Conservation (phyloP, 1,284 basidiomycete genomes). For the Sporisorium graminicola region DNA sequence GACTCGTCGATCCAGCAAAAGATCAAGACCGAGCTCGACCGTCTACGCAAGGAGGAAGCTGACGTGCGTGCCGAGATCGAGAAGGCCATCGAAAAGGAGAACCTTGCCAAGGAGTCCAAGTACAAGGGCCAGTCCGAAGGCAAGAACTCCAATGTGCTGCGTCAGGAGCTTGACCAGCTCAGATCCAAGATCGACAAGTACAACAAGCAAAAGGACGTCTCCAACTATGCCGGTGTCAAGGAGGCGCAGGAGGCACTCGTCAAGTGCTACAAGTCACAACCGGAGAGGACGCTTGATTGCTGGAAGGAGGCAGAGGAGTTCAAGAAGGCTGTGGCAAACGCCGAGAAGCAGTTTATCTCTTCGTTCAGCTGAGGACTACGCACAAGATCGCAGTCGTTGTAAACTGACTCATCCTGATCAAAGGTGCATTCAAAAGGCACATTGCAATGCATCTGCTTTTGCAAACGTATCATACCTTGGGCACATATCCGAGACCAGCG, state of each 20-base stretch:
- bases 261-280: constrained; percentile 81
- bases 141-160: constrained; percentile 59
- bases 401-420: not conserved
- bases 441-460: not conserved
- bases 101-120: constrained; percentile 57
- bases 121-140: constrained; percentile 52
- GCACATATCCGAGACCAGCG: too few relatives aligned
- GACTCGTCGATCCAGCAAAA: constrained; percentile 62
- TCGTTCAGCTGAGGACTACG: constrained; percentile 16
- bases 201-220: constrained; percentile 75
- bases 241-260: constrained; percentile 76
- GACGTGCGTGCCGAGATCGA: constrained; percentile 63
- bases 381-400: not conserved
- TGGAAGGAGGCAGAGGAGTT: constrained; percentile 82
- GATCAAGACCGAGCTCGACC: constrained; percentile 62
- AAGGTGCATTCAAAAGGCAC: not conserved
- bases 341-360: constrained; percentile 73
- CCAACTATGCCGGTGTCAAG: constrained; percentile 75
- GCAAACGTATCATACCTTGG: too few relatives aligned
- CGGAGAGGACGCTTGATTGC: constrained; percentile 78
- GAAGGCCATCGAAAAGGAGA: constrained; percentile 65
- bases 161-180: constrained; percentile 63
- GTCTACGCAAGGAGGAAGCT: constrained; percentile 62
- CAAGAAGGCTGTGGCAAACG: constrained; percentile 77
- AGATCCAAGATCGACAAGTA: constrained; percentile 79